Conservation (phyloP, 208 protist species). For the Leishmania lainsoni region DNA sequence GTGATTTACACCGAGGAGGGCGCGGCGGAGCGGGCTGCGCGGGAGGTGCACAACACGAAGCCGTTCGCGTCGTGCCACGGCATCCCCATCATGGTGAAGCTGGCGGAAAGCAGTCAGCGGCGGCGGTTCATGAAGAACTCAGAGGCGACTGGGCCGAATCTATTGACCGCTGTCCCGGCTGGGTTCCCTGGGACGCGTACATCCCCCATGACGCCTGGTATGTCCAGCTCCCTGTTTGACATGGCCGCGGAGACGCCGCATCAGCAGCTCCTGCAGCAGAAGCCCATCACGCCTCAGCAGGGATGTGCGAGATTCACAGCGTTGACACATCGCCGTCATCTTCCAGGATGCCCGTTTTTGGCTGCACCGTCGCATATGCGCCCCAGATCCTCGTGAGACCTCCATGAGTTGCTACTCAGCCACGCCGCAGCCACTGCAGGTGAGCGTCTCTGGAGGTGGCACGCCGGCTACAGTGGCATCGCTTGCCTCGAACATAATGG, state of each 20-base stretch:
- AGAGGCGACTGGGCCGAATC: slow-evolving; percentile 5
- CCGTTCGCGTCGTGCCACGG: slow-evolving; percentile 50
- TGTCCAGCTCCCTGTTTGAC: neutral
- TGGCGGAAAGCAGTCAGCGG: slow-evolving; percentile 48
- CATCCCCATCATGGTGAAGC: slow-evolving; percentile 71
- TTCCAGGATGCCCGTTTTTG: neutral
- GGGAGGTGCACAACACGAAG: slow-evolving; percentile 56
- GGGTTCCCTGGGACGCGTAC: neutral
- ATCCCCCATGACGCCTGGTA: slow-evolving; percentile 2
- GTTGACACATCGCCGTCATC: neutral
- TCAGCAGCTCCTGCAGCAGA: slow-evolving; percentile 3
- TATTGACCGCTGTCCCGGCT: neutral
- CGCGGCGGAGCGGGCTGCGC: slow-evolving; percentile 56
- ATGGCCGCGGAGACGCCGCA: neutral
- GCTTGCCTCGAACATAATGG: neutral
- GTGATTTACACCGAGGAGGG: slow-evolving; percentile 63
- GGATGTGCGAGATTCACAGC: neutral
- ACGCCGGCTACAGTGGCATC: neutral
- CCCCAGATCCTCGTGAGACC: neutral
- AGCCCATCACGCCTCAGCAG: neutral
- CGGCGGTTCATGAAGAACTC: slow-evolving; percentile 16
- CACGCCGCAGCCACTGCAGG: neutral
- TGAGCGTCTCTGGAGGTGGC: slow-evolving; percentile 4
- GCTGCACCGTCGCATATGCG: neutral
- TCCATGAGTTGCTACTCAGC: neutral